Evolutionary conservation across 78 protist genomes (phyloP).

Genomic region (Creolimax fragrantissima): DNA sequence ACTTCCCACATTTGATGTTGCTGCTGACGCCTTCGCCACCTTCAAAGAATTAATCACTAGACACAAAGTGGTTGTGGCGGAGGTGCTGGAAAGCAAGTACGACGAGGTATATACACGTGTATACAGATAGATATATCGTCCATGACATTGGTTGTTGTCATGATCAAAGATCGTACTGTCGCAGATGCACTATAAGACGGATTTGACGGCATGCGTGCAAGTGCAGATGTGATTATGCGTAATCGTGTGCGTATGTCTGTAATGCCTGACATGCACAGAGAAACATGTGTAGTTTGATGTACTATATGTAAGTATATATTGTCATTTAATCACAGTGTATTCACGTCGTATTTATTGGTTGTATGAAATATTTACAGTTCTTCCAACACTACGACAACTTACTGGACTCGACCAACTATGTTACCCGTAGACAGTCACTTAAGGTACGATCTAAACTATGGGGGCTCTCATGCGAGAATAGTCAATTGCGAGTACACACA

Average conservation of each 20-base stretch:
- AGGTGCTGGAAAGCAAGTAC: conserved; percentile 55
- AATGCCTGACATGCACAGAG: neutral
- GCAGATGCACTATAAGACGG: no score
- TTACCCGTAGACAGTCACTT: conserved; percentile 79
- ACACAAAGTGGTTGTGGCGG: conserved; percentile 68
- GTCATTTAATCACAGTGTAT: neutral
- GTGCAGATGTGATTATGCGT: neutral
- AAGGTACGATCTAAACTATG: no score
- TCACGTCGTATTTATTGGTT: neutral
- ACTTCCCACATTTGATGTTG: conserved; percentile 75
- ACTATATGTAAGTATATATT: neutral
- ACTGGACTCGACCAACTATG: conserved; percentile 70
- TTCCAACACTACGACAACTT: conserved; percentile 50
- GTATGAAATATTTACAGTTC: conserved; percentile 8
- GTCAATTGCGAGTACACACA: no score
- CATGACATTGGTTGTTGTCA: neutral
- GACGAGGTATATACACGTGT: no score
- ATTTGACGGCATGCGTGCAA: no score
- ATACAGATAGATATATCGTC: neutral
- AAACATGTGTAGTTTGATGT: neutral
- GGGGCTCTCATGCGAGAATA: no score
- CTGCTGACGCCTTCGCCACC: conserved; percentile 88
- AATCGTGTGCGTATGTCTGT: neutral
- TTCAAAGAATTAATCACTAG: conserved; percentile 72
- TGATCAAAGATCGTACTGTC: neutral